These are phyloP conservation scores for Kodamaea sp. DNA, from an alignment of 1,139 yeast genomes.

Conservation along the genomic window DNA sequence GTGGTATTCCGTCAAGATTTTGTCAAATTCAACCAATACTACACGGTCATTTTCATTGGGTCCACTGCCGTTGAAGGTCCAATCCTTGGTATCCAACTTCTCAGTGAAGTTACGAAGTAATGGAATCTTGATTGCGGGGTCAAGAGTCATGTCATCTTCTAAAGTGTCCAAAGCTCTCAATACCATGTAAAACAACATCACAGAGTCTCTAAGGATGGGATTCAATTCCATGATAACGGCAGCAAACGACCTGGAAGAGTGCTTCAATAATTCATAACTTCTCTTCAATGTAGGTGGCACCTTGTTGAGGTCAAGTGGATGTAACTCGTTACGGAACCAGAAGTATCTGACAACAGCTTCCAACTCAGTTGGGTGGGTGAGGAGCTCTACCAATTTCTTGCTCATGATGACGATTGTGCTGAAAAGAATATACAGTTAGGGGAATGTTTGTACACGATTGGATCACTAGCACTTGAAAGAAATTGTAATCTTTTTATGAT, in stretches of 20 bases:
- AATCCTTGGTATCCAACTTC: slow-evolving; percentile 62
- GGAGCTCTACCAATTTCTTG: slow-evolving; percentile 51
- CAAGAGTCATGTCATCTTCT: slow-evolving; percentile 94
- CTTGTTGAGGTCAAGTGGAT: slow-evolving; percentile 47
- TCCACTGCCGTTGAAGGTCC: slow-evolving; percentile 78
- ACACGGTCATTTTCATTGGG: slow-evolving; percentile 79
- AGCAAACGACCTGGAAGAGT: slow-evolving; percentile 88
- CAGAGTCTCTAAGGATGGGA: slow-evolving; percentile 82
- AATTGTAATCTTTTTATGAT: too few species aligned
- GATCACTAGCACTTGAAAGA: too few species aligned
- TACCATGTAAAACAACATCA: slow-evolving; percentile 81
- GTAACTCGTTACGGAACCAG: slow-evolving; percentile 54
- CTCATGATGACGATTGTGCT: neutral
- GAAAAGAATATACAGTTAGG: too few species aligned
- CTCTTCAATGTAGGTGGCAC: slow-evolving; percentile 52
- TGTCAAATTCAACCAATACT: slow-evolving; percentile 72
- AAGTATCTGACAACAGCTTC: slow-evolving; percentile 64
- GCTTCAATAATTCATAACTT: slow-evolving; percentile 68
- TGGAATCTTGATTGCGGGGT: slow-evolving; percentile 70
- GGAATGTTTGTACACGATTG: too few species aligned
- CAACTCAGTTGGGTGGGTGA: slow-evolving; percentile 72
- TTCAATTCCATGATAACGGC: slow-evolving; percentile 90
- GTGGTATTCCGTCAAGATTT: slow-evolving; percentile 68
- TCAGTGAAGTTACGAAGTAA: slow-evolving; percentile 68
- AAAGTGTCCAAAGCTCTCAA: slow-evolving; percentile 92